phyloP scores from a whole-genome alignment of 2,329 filamentous ascomycete species.

The Fusarium guadeloupense region DNA sequence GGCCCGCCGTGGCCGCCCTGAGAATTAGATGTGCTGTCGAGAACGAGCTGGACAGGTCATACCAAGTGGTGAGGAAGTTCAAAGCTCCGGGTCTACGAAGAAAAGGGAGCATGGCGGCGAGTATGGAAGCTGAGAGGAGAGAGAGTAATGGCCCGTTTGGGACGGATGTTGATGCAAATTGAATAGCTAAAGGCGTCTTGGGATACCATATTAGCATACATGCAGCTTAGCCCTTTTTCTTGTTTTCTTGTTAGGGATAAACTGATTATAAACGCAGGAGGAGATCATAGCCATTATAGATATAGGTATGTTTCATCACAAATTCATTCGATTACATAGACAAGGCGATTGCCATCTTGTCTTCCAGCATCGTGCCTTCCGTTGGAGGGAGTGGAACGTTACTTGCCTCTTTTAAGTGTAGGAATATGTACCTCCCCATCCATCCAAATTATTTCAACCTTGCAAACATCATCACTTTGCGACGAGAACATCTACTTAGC shows the following conservation, averaged over 20 bases:
- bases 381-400: too few species aligned
- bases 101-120: conserved; percentile 53
- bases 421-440: too few species aligned
- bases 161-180: conserved; percentile 18
- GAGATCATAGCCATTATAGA: too few species aligned
- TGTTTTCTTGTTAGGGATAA: not conserved
- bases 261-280: not conserved
- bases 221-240: not conserved
- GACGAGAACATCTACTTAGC: not conserved
- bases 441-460: not conserved
- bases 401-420: too few species aligned
- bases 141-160: conserved; percentile 24
- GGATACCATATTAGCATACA: not conserved
- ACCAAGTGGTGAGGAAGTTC: conserved; percentile 77
- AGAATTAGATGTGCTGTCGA: conserved; percentile 86
- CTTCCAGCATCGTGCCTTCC: too few species aligned
- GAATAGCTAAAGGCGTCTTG: conserved; percentile 9
- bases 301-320: too few species aligned
- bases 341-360: too few species aligned
- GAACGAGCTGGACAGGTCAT: conserved; percentile 85
- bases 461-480: not conserved
- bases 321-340: too few species aligned
- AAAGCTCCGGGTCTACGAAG: conserved; percentile 62
- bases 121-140: conserved; percentile 36
- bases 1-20: conserved; percentile 86